A percentile compares a stretch with the other conserved stretches of the same genome.
Conservation (phyloP, 805 yeast genomes). For the Myxozyma neotropica region DNA sequence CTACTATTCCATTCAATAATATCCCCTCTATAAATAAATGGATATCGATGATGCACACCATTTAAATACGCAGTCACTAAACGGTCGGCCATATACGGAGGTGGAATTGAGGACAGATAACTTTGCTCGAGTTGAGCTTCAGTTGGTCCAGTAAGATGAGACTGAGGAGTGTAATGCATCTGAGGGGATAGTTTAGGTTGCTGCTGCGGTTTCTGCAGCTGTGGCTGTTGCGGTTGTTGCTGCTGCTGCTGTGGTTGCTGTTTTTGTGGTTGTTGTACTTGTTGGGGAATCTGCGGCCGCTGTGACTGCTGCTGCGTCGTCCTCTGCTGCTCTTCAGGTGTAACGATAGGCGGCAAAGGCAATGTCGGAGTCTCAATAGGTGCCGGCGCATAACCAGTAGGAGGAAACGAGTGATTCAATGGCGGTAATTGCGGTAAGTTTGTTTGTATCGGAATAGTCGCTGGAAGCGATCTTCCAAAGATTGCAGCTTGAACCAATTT, state of each 20-base stretch:
- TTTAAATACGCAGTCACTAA: slow-evolving; percentile 24
- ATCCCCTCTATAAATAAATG: slow-evolving; percentile 22
- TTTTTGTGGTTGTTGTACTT: not conserved
- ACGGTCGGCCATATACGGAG: slow-evolving; percentile 17
- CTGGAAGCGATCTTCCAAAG: slow-evolving; percentile 21
- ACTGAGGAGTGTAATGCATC: not conserved
- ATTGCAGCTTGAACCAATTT: slow-evolving; percentile 32
- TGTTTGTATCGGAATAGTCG: slow-evolving; percentile 14
- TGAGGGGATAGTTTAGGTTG: slow-evolving; percentile 1
- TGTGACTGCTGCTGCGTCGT: not conserved
- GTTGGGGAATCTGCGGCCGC: not conserved
- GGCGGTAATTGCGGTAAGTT: slow-evolving; percentile 21
- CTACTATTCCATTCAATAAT: slow-evolving; percentile 16
- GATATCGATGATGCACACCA: slow-evolving; percentile 30
- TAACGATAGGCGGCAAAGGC: slow-evolving; percentile 7
- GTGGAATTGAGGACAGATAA: slow-evolving; percentile 20
- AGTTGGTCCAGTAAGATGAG: not conserved
- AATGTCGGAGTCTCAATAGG: slow-evolving; percentile 3
- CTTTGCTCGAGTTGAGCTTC: slow-evolving; percentile 16
- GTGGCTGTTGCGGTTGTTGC: not conserved
- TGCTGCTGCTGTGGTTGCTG: not conserved
- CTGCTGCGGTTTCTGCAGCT: not conserved
- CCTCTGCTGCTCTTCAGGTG: not conserved
- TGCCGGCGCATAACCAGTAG: slow-evolving; percentile 1
- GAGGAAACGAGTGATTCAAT: slow-evolving; percentile 1